These are phyloP conservation scores for Xylaria acuta DNA, from an alignment of 495 filamentous ascomycete genomes.

Conservation along the genomic window DNA sequence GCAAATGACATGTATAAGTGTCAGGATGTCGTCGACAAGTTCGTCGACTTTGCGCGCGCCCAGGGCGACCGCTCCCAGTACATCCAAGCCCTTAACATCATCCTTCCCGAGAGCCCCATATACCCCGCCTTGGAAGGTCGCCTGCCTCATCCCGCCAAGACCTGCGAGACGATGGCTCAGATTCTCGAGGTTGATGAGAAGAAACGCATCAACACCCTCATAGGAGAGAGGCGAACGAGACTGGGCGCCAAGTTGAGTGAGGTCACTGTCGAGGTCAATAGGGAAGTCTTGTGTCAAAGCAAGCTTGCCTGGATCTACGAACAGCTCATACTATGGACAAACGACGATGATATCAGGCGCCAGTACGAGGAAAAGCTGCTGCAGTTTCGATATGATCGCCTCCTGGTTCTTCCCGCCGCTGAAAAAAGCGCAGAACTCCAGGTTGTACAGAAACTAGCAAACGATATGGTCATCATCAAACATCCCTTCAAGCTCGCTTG, in stretches of 20 bases:
- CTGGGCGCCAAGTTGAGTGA: conserved; percentile 83
- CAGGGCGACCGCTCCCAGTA: conserved; percentile 75
- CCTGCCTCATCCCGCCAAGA: conserved; percentile 77
- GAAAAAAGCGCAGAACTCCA: conserved; percentile 71
- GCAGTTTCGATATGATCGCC: conserved; percentile 76
- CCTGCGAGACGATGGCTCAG: conserved; percentile 83
- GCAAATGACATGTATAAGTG: conserved; percentile 71
- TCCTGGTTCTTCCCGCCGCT: conserved; percentile 68
- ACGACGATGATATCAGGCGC: conserved; percentile 82
- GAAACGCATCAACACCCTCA: conserved; percentile 87
- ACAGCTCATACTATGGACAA: conserved; percentile 85
- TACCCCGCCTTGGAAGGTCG: conserved; percentile 87
- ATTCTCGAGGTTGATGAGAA: conserved; percentile 87
- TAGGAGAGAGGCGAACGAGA: conserved; percentile 85
- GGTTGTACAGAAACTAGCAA: conserved; percentile 74
- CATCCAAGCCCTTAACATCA: conserved; percentile 72
- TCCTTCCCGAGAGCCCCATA: conserved; percentile 77
- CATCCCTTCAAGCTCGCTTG: conserved; percentile 91
- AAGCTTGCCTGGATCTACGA: conserved; percentile 76
- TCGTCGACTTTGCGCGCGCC: conserved; percentile 69
- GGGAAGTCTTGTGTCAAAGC: conserved; percentile 77
- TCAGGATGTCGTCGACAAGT: conserved; percentile 82
- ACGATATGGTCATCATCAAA: conserved; percentile 94
- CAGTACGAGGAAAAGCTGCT: conserved; percentile 90
- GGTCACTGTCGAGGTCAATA: conserved; percentile 84